Evolutionary conservation across 2,329 filamentous ascomycete genomes (phyloP).

Genomic region (Phyllosticta ampelicida): DNA sequence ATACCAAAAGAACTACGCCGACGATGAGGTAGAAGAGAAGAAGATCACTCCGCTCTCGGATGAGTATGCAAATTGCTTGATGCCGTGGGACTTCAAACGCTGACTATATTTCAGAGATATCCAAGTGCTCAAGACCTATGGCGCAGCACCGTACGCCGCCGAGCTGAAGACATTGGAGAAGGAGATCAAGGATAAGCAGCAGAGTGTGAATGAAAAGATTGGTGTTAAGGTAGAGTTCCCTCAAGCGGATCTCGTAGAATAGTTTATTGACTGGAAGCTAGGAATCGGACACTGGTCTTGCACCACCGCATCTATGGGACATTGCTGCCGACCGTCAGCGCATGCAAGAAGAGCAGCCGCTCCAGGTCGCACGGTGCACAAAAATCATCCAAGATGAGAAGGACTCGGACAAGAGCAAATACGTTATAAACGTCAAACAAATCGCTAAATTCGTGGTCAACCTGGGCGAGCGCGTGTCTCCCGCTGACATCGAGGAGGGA

Average conservation of each 20-base stretch:
- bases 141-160: constrained; percentile 87
- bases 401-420: constrained; percentile 96
- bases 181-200: constrained; percentile 98
- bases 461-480: constrained; percentile 89
- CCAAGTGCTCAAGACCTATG: constrained; percentile 97
- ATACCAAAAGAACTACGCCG: constrained; percentile 92
- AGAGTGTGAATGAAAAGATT: constrained; percentile 98
- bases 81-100: constrained; percentile 13
- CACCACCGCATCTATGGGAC: constrained; percentile 97
- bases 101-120: constrained; percentile 63
- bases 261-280: constrained; percentile 24
- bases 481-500: constrained; percentile 97
- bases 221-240: constrained; percentile 56
- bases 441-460: constrained; percentile 99
- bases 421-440: constrained; percentile 99
- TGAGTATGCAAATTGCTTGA: constrained; percentile 55
- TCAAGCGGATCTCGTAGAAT: neutral
- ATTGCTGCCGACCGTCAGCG: constrained; percentile 94
- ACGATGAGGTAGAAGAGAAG: constrained; percentile 97
- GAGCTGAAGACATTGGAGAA: constrained; percentile 96
- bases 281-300: constrained; percentile 97
- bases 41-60: constrained; percentile 96
- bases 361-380: constrained; percentile 95
- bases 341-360: constrained; percentile 95
- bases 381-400: constrained; percentile 98